phyloP scores from a whole-genome alignment of 2,329 filamentous ascomycete species.

The Teratosphaeria epicoccoides region DNA sequence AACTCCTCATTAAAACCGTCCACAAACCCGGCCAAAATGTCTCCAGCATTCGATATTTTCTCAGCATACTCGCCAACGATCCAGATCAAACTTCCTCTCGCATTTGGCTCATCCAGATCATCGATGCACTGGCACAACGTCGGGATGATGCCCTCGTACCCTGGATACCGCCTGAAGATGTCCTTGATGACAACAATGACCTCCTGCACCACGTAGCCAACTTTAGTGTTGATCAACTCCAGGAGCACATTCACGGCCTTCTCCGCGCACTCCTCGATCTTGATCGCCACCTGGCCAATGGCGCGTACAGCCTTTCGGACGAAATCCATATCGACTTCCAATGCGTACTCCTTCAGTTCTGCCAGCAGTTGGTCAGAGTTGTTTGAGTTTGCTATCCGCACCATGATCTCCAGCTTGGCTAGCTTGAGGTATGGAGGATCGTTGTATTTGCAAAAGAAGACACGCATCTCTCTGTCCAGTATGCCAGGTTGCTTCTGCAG shows the following conservation, averaged over 20 bases:
- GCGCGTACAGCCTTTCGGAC: conserved; percentile 88
- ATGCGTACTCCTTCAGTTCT: conserved; percentile 91
- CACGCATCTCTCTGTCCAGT: conserved; percentile 88
- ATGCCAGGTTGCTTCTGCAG: conserved; percentile 95
- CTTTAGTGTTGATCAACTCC: conserved; percentile 91
- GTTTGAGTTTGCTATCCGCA: conserved; percentile 92
- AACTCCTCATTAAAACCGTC: conserved; percentile 95
- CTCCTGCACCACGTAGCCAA: conserved; percentile 98
- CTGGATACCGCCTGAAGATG: conserved; percentile 93
- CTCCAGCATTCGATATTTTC: conserved; percentile 97
- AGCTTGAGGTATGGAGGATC: conserved; percentile 96
- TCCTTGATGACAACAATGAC: conserved; percentile 99
- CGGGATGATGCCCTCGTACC: conserved; percentile 95
- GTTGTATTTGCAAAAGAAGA: conserved; percentile 99
- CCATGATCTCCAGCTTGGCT: conserved; percentile 97
- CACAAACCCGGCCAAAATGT: conserved; percentile 83
- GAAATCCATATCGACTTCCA: conserved; percentile 99
- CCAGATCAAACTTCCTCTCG: conserved; percentile 87
- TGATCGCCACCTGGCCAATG: conserved; percentile 96
- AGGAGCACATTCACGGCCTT: conserved; percentile 90
- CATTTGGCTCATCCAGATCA: conserved; percentile 87
- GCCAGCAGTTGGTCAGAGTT: conserved; percentile 92
- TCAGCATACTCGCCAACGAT: conserved; percentile 98
- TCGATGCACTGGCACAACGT: conserved; percentile 95
- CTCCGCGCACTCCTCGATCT: conserved; percentile 90